phyloP scores from a whole-genome alignment of 805 yeast species.

The Cyberlindnera suaveolens region DNA sequence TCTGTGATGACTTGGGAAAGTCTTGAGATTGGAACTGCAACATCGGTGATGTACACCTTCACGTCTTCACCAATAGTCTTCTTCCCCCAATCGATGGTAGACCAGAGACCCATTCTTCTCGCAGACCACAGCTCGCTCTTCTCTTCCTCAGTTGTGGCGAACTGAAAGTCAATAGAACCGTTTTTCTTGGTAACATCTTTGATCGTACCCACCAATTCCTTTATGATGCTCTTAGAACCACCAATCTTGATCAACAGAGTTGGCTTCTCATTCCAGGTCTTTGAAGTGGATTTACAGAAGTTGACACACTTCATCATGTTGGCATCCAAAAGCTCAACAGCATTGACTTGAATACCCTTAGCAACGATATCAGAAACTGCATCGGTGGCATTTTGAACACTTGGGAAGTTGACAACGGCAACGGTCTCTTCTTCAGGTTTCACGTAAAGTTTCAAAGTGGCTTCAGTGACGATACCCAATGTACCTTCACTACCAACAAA shows the following conservation, averaged over 20 bases:
- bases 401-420: slow-evolving; percentile 61
- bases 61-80: slow-evolving; percentile 37
- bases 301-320: slow-evolving; percentile 65
- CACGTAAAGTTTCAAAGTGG: slow-evolving; percentile 63
- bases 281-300: slow-evolving; percentile 44
- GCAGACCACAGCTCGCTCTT: slow-evolving; percentile 70
- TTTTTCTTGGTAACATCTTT: slow-evolving; percentile 45
- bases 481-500: slow-evolving; percentile 80
- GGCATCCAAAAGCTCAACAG: slow-evolving; percentile 69
- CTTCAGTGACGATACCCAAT: slow-evolving; percentile 71
- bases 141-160: slow-evolving; percentile 58
- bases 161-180: slow-evolving; percentile 51
- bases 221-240: slow-evolving; percentile 41
- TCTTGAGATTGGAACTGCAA: slow-evolving; percentile 72
- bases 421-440: slow-evolving; percentile 62
- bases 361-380: slow-evolving; percentile 58
- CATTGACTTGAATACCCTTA: slow-evolving; percentile 61
- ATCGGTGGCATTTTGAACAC: slow-evolving; percentile 63
- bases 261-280: slow-evolving; percentile 52
- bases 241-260: slow-evolving; percentile 62
- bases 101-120: slow-evolving; percentile 64
- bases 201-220: slow-evolving; percentile 42
- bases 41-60: slow-evolving; percentile 70
- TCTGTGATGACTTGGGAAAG: slow-evolving; percentile 57
- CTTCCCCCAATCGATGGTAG: slow-evolving; percentile 60